Evolutionary conservation across 129 eudicot species (phyloP).

Genomic region (Helichrysum umbraculigerum): DNA sequence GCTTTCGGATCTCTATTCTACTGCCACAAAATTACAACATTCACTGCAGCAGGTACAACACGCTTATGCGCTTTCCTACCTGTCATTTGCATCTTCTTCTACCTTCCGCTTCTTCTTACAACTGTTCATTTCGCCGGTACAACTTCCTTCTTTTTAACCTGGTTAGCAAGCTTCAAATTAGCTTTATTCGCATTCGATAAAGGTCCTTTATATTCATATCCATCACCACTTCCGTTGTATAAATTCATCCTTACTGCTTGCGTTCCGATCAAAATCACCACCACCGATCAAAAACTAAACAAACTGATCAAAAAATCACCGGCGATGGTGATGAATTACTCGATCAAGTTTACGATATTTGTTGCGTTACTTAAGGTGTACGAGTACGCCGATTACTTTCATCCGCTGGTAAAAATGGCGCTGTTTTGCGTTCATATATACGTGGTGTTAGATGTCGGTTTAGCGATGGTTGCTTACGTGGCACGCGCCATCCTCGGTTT

Average conservation of each 20-base stretch:
- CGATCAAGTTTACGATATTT: slow-evolving; percentile 21
- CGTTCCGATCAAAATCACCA: slow-evolving; percentile 41
- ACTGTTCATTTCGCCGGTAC: slow-evolving; percentile 40
- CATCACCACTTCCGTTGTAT: slow-evolving; percentile 36
- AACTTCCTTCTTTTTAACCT: slow-evolving; percentile 48
- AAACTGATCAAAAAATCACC: neutral
- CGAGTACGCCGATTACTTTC: slow-evolving; percentile 28
- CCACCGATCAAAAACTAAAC: neutral
- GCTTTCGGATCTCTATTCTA: neutral
- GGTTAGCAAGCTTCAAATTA: slow-evolving; percentile 62
- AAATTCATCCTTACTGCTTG: slow-evolving; percentile 30
- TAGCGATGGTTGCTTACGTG: slow-evolving; percentile 16
- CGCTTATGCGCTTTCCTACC: slow-evolving; percentile 28
- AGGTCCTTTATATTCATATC: slow-evolving; percentile 48
- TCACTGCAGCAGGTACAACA: slow-evolving; percentile 16
- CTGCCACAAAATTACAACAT: slow-evolving; percentile 23
- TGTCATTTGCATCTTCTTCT: slow-evolving; percentile 27
- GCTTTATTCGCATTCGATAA: slow-evolving; percentile 37
- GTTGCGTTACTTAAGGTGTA: slow-evolving; percentile 28
- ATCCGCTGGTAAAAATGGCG: slow-evolving; percentile 26
- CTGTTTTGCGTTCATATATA: slow-evolving; percentile 39
- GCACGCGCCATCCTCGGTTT: slow-evolving; percentile 30
- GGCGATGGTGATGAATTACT: neutral
- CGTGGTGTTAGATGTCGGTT: slow-evolving; percentile 39
- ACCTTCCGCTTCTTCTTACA: slow-evolving; percentile 32